Evolutionary conservation across 208 protist genomes (phyloP).

Genomic region (Trypanosoma brucei): DNA sequence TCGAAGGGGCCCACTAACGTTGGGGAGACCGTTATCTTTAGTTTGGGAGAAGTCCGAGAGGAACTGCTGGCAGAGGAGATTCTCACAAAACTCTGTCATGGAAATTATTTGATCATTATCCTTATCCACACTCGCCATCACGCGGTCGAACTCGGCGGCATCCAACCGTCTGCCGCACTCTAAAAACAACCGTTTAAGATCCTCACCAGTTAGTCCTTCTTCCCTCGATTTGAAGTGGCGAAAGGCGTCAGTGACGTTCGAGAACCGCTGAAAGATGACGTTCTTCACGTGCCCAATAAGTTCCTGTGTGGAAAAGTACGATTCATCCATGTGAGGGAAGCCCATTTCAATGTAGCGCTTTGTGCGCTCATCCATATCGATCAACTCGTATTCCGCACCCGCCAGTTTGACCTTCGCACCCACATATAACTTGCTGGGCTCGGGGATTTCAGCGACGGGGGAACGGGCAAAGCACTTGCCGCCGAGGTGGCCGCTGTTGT

Average conservation of each 20-base stretch:
- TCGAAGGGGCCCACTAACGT: constrained; percentile 30
- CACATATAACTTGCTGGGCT: constrained; percentile 61
- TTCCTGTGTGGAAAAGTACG: constrained; percentile 59
- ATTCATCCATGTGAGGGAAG: constrained; percentile 68
- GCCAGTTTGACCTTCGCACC: constrained; percentile 60
- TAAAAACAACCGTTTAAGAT: constrained; percentile 56
- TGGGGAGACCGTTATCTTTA: constrained; percentile 11
- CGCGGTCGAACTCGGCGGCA: constrained; percentile 38
- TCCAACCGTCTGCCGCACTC: constrained; percentile 47
- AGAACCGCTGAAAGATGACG: constrained; percentile 59
- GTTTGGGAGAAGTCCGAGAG: constrained; percentile 66
- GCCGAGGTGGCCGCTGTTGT: constrained; percentile 93
- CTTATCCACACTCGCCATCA: constrained; percentile 64
- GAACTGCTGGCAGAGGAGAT: constrained; percentile 76
- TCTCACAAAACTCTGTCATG: constrained; percentile 77
- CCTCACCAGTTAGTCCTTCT: constrained; percentile 49
- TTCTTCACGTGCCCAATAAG: constrained; percentile 61
- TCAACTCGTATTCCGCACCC: constrained; percentile 57
- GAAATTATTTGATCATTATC: constrained; percentile 78
- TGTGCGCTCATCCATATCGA: constrained; percentile 74
- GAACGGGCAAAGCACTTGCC: constrained; percentile 89
- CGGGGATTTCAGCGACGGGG: constrained; percentile 49
- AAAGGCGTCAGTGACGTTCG: constrained; percentile 69
- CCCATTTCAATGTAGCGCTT: constrained; percentile 67
- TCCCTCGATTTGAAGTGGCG: constrained; percentile 60